A percentile compares a stretch with the other conserved stretches of the same genome.
Evolutionary conservation across 2,329 filamentous ascomycete genomes (phyloP).

Genomic region (Rachicladosporium sp.): DNA sequence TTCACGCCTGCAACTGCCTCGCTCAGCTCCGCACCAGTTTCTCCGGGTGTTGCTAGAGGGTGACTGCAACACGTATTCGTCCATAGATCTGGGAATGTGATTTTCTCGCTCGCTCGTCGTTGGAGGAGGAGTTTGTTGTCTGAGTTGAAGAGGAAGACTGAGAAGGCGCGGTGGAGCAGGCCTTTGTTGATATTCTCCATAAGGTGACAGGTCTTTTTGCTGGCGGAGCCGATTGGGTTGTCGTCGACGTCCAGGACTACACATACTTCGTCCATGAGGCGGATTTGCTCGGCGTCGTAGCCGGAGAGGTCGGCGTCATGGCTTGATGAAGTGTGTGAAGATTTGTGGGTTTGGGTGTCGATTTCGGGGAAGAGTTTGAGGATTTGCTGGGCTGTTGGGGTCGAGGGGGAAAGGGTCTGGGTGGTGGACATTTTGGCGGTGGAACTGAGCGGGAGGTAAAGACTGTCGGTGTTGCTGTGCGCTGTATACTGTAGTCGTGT

Average conservation of each 20-base stretch:
- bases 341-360: constrained; percentile 42
- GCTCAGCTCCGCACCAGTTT: constrained; percentile 72
- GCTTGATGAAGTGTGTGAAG: no score
- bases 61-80: constrained; percentile 99
- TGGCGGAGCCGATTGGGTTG: constrained; percentile 83
- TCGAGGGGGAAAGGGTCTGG: constrained; percentile 45
- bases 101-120: constrained; percentile 91
- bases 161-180: constrained; percentile 92
- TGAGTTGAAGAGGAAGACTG: constrained; percentile 92
- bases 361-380: constrained; percentile 79
- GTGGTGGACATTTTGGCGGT: constrained; percentile 7
- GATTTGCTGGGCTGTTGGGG: constrained; percentile 52
- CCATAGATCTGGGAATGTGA: constrained; percentile 99
- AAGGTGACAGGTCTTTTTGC: constrained; percentile 96
- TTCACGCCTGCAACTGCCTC: constrained; percentile 78
- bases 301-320: constrained; percentile 69
- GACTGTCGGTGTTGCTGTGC: no score
- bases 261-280: constrained; percentile 97
- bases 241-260: constrained; percentile 92
- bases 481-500: no score
- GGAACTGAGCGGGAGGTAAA: no score
- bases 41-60: constrained; percentile 77
- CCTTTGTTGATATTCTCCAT: constrained; percentile 98
- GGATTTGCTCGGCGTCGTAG: constrained; percentile 95
- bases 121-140: constrained; percentile 87